phyloP scores from a whole-genome alignment of 2,329 filamentous ascomycete species.

The Fusarium papillatum region DNA sequence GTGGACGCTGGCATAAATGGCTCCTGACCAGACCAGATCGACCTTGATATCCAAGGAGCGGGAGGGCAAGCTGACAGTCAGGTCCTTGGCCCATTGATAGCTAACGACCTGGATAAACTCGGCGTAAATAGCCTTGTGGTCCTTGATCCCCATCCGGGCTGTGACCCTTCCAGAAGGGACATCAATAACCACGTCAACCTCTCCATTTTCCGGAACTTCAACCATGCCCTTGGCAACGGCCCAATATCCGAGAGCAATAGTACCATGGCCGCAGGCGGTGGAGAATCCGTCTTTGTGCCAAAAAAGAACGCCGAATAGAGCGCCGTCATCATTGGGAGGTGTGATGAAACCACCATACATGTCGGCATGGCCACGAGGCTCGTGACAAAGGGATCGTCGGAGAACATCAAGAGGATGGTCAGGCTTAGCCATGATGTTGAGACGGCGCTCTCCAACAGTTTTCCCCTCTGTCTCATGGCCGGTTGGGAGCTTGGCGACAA shows the following conservation, averaged over 20 bases:
- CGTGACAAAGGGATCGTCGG: conserved; percentile 32
- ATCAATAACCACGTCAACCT: conserved; percentile 31
- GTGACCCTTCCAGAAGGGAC: conserved; percentile 30
- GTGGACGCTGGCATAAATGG: conserved; percentile 9
- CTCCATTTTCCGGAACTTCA: neutral
- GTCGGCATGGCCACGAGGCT: conserved; percentile 34
- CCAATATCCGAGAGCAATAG: neutral
- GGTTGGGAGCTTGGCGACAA: conserved; percentile 27
- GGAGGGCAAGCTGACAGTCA: conserved; percentile 13
- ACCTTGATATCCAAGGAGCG: neutral
- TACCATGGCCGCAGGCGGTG: neutral
- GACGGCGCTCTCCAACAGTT: conserved; percentile 17
- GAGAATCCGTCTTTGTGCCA: conserved; percentile 45
- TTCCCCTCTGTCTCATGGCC: neutral
- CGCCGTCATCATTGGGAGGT: conserved; percentile 33
- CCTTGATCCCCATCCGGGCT: neutral
- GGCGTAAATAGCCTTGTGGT: conserved; percentile 7
- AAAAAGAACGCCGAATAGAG: conserved; percentile 43
- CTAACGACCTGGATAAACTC: conserved; percentile 37
- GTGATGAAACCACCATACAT: conserved; percentile 46
- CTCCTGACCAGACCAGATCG: conserved; percentile 21
- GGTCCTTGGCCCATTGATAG: conserved; percentile 17
- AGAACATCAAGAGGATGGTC: conserved; percentile 13
- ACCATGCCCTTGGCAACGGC: neutral
- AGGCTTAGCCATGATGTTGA: neutral